phyloP scores from a whole-genome alignment of 1,139 yeast genomes.

The Zygosaccharomyces pseudobailii region DNA sequence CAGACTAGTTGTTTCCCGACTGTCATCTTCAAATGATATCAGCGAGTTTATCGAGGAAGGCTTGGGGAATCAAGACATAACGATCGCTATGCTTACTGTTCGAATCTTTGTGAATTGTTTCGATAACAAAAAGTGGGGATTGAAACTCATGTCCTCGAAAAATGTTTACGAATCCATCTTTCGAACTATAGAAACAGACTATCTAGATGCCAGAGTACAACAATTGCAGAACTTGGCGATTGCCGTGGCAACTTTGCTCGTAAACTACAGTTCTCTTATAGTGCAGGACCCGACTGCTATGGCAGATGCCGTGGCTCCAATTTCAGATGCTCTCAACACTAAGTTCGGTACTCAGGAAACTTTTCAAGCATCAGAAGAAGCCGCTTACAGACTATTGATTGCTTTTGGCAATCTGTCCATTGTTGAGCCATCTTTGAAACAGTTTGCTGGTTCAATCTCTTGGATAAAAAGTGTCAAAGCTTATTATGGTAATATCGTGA shows the following conservation, averaged over 20 bases:
- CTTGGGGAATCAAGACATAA: constrained; percentile 37
- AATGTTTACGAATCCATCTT: constrained; percentile 33
- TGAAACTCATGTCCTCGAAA: constrained; percentile 31
- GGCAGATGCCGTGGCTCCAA: constrained; percentile 24
- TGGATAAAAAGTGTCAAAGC: constrained; percentile 28
- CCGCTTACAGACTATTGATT: constrained; percentile 51
- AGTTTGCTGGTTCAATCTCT: constrained; percentile 28
- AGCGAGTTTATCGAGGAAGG: constrained; percentile 41
- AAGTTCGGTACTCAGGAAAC: constrained; percentile 29
- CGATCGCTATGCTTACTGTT: constrained; percentile 48
- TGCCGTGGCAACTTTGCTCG: constrained; percentile 49
- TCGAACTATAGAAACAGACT: constrained; percentile 25
- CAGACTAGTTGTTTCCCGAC: constrained; percentile 43
- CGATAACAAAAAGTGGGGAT: constrained; percentile 43
- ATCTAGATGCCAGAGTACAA: constrained; percentile 23
- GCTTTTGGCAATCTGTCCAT: constrained; percentile 47
- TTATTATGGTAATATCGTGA: constrained; percentile 16
- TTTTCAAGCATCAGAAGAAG: constrained; percentile 41
- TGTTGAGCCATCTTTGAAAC: constrained; percentile 30
- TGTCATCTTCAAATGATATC: constrained; percentile 36
- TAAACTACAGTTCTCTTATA: constrained; percentile 45
- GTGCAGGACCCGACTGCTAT: constrained; percentile 23
- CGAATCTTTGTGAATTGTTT: constrained; percentile 51
- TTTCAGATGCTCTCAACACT: constrained; percentile 30
- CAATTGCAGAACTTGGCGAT: constrained; percentile 35